Conservation (phyloP, 139 green algal species). For the Medakamo hakoo region DNA sequence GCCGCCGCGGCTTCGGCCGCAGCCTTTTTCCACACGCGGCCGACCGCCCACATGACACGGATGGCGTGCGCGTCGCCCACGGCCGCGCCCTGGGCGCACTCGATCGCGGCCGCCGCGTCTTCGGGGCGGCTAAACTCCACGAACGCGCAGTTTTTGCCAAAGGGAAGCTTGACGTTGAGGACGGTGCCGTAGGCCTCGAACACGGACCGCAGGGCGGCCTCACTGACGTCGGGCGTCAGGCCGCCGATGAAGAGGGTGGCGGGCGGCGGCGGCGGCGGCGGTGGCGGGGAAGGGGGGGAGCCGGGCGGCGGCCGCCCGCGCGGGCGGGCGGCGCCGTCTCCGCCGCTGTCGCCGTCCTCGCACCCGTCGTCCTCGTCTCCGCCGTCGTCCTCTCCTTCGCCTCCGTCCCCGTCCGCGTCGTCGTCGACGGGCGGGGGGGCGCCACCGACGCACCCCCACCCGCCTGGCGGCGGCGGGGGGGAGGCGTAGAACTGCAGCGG, state of each 20-base stretch:
- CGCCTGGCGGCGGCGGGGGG: too few relatives aligned
- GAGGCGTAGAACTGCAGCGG: too few relatives aligned
- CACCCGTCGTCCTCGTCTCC: not conserved
- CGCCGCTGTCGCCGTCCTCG: not conserved
- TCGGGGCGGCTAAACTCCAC: constrained; percentile 71
- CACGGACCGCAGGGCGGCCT: constrained; percentile 53
- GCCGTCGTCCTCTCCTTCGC: constrained; percentile 6
- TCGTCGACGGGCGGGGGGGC: too few relatives aligned
- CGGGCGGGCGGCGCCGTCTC: not conserved
- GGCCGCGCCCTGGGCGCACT: constrained; percentile 47
- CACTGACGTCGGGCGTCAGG: constrained; percentile 29
- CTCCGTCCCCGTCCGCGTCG: too few relatives aligned
- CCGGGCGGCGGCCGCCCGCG: constrained; percentile 8
- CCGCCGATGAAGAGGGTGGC: constrained; percentile 83
- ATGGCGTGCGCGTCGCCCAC: too few relatives aligned
- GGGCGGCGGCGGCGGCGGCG: constrained; percentile 8
- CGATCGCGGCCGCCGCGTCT: constrained; percentile 55
- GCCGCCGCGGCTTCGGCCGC: constrained; percentile 31
- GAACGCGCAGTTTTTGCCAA: constrained; percentile 90
- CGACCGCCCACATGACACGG: constrained; percentile 18
- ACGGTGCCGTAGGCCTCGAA: constrained; percentile 77
- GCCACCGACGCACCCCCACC: too few relatives aligned
- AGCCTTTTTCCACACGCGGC: constrained; percentile 60
- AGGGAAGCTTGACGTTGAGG: constrained; percentile 83
- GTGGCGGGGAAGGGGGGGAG: too few relatives aligned